Base-by-base conservation (phyloP, 2,329 filamentous ascomycete species). In the Colletotrichum chrysophilum region DNA sequence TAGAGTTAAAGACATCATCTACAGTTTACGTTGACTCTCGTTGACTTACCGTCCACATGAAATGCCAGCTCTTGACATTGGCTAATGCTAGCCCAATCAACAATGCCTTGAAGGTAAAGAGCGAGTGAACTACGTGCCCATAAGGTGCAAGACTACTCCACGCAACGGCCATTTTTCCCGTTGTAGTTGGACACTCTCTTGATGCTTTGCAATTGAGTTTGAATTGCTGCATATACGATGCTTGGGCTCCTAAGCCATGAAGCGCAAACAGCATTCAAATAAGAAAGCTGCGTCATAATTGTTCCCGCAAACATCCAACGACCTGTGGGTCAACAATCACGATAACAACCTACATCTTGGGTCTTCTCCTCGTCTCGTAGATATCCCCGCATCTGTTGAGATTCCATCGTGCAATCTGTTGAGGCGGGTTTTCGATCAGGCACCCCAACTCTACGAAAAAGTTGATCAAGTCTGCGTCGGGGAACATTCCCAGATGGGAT, bases 41-140 rank as follows among this genome's bases (percentile, higher is more conserved):
- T 28, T 5, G 5, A 73, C 64, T 5, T 55, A 70, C 70, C 26
- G 66, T 65, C 70, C 74, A 76, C 32, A 69, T 52, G 21, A 76
- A 55, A 36, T 69, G 60, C 58, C 66, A 28, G 13, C 43, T 72
- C 5, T 76, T 76, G 32, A 73, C n/a, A 4, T 76, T 76, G 38
- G 52, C 24, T 8, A 72, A 13, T 13, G 70, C 74, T 1, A 76
- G 52, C 18, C 36, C 56, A 0, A 69, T 24, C 36, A 68, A 1
- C 7, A 73, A 18, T 3, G 71, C 32, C 8, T 43, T 65, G 7
- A 52, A n/a, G 3, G 26, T 70, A 9, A 38, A 34, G 2, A 55
- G 14, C 1, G 58, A 55, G 9, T 36, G 7, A 3, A 55, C 28
- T 9, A 28, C 5, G 1, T 70, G 68, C 21, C 58, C 68, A 5